These are phyloP conservation scores for Didymella pomorum DNA, from an alignment of 2,329 filamentous ascomycete species.

Conservation along the genomic window DNA sequence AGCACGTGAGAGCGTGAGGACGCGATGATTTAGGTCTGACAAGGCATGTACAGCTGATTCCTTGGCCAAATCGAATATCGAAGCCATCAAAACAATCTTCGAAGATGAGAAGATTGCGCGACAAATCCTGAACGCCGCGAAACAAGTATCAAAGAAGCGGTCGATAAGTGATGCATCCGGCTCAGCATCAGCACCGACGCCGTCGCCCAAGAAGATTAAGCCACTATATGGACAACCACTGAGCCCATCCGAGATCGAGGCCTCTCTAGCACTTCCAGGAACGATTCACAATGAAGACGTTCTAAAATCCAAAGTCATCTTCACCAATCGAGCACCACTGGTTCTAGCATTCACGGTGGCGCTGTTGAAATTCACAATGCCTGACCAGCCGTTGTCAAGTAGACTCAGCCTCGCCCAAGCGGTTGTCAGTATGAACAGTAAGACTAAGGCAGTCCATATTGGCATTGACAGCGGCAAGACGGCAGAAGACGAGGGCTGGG, in stretches of 20 bases:
- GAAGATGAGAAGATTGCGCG: slow-evolving; percentile 64
- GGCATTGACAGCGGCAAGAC: slow-evolving; percentile 72
- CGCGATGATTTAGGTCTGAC: slow-evolving; percentile 23
- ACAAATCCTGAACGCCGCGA: slow-evolving; percentile 65
- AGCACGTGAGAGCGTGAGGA: slow-evolving; percentile 40
- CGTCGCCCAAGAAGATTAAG: slow-evolving; percentile 50
- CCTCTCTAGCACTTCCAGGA: slow-evolving; percentile 66
- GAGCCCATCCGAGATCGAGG: slow-evolving; percentile 67
- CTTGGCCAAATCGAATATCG: slow-evolving; percentile 59
- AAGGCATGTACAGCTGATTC: slow-evolving; percentile 51
- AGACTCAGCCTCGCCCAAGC: slow-evolving; percentile 83
- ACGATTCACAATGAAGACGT: slow-evolving; percentile 65
- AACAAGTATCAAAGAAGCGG: slow-evolving; percentile 65
- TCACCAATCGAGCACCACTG: slow-evolving; percentile 83
- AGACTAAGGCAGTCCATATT: slow-evolving; percentile 76
- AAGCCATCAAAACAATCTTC: slow-evolving; percentile 55
- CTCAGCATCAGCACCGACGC: slow-evolving; percentile 21
- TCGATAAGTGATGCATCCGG: slow-evolving; percentile 43
- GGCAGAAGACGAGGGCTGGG: slow-evolving; percentile 75
- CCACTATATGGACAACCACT: slow-evolving; percentile 40
- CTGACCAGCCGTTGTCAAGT: slow-evolving; percentile 84
- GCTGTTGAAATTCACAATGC: slow-evolving; percentile 80
- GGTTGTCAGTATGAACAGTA: slow-evolving; percentile 81
- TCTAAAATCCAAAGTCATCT: slow-evolving; percentile 65
- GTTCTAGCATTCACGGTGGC: slow-evolving; percentile 81